Evolutionary conservation across 2,329 filamentous ascomycete species (phyloP), one percentile per base, ranked within the genome.

Genomic region (Fusarium graminum): DNA sequence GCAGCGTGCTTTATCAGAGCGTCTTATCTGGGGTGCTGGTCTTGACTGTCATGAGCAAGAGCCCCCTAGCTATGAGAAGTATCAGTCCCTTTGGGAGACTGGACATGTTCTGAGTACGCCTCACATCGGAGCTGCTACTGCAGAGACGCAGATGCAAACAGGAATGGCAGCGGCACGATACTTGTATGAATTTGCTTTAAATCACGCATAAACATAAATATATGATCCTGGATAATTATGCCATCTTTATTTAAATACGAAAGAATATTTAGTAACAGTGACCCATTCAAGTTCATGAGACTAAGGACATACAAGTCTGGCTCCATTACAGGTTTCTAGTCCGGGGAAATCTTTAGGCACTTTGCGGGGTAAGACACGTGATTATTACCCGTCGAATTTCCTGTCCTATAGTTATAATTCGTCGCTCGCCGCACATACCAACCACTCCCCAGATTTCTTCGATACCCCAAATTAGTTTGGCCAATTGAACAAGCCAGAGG

Each of bases 121-220:
- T 8, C 81, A 83, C 52, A 77, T 83, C 42, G 82, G 82, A 9
- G 81, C 80, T 3, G 77, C 81, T 0, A 84, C 82, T 1, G 64
- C 59, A 0, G 67, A 77, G 17, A 75, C 74, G 0, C 75, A 77
- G 53, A 70, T 71, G 45, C 66, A 74, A 19, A 75, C 75, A 0
- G 74, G 70, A 1, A 65, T 72, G 46, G 73, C 71, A 1, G 75
- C 75, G 1, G 74, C 66, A 0, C 50, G 63, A 12, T 58, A 64
- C 9, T 36, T 76, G 8, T 42, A 70, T 1, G 70, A 75, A 13
- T 74, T 66, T n/a, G 46, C 56, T 4, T 12, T 56, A 3, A 45
- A 7, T 7, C 57, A 38, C 10, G 36, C 10, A 13, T 63, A n/a
- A 29, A 12, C 22, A 22, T 22, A 22, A 6, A 22, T 22, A 22